Evolutionary conservation across 805 yeast species (phyloP).

Genomic region (Yamadazyma takamatsuzukensis): DNA sequence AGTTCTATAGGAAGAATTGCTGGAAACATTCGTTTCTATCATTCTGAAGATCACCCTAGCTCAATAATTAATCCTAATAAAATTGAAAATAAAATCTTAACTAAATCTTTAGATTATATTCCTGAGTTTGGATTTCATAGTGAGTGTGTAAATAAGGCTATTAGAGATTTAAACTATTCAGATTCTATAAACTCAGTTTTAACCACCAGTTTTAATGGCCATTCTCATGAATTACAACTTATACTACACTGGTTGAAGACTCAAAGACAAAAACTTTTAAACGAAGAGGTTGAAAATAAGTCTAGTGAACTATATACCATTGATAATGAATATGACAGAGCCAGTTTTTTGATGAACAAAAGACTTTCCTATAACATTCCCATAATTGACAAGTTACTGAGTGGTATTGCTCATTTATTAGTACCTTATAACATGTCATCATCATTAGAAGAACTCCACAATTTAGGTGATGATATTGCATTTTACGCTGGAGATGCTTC

Average conservation of each 20-base stretch:
- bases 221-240: constrained; percentile 52
- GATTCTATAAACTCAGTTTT: constrained; percentile 48
- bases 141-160: constrained; percentile 46
- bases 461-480: constrained; percentile 78
- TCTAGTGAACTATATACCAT: constrained; percentile 23
- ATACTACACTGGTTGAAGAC: constrained; percentile 50
- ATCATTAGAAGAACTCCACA: constrained; percentile 66
- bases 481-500: constrained; percentile 75
- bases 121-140: constrained; percentile 52
- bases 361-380: constrained; percentile 53
- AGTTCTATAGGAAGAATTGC: background rate
- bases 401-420: constrained; percentile 58
- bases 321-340: constrained; percentile 38
- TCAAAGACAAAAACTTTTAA: constrained; percentile 35
- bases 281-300: constrained; percentile 13
- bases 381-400: constrained; percentile 37
- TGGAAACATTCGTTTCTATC: constrained; percentile 19
- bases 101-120: constrained; percentile 37
- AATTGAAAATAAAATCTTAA: constrained; percentile 40
- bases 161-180: constrained; percentile 44
- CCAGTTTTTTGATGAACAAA: constrained; percentile 42
- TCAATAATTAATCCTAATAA: constrained; percentile 29
- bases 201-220: constrained; percentile 34
- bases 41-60: constrained; percentile 33
- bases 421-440: constrained; percentile 57